Base-by-base conservation (phyloP, 352 stramenopile genomes). In the Pythium brachiatum region DNA sequence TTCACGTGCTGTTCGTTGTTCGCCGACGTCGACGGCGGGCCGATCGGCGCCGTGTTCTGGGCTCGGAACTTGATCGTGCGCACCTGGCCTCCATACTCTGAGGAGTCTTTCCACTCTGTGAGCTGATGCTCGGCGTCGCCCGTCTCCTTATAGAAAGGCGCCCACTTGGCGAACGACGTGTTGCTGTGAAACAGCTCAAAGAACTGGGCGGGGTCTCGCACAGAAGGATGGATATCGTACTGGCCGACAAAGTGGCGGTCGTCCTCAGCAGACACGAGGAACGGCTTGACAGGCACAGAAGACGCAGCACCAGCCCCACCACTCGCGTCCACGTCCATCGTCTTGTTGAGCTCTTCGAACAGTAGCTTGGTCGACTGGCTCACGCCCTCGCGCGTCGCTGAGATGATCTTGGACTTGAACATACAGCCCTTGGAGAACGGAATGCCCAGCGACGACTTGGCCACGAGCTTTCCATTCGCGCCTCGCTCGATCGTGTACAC, bases 391-490 rank as follows among this genome's bases (percentile, higher is more conserved):
- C 74, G 69, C 34, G 83, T 95, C 15, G 85, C 79, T 0, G 83
- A 90, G 38, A 95, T 92, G 55, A 95, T 95, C 70, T 93, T 95
- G 32, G 83, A 92, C 68, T 95, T 95, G 64, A 93, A 95, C 83
- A 95, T 92, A 57, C 86, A 95, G 5, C 86, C 86, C 51, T 92
- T 95, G 7, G 86, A 93, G 57, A 95, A 95, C 36, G 86, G 86
- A 53, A 95, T 89, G 13, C 78, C 86, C 16, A 95, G 39, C 34
- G 85, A 92, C 12, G 84, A 70, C 36, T 89, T 86, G 20, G 54
- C 81, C 25, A 92, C 73, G 3, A 89, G 53, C 32, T 72, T 74
- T 1, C 57, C 83, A 8, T 72, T 72, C 20, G 70, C 41, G 9
- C 68, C 52, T 26, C 74, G 72, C 36, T 90, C 81, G n/a, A 92